Base-by-base conservation (phyloP, 2,329 filamentous ascomycete genomes). In the Esteya vermicola region DNA sequence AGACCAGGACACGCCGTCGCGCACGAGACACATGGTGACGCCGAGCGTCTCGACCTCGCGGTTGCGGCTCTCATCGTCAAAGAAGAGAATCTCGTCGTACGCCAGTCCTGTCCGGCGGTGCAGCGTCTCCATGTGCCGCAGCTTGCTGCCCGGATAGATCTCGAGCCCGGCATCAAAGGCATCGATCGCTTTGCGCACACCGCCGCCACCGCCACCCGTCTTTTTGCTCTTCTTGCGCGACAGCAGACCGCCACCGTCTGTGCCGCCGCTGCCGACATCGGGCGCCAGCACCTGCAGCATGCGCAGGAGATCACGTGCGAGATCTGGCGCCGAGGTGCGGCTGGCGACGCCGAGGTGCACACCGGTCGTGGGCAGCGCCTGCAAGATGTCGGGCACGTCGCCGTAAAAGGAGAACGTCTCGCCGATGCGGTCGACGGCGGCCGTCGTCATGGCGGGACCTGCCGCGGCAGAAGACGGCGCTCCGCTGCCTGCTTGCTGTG, bases 61-160 rank as follows among this genome's bases (percentile, higher is more conserved):
- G 54, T 96, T 96, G 45, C 89, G 64, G 39, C 70, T 68, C 70
- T 96, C 89, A 51, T 96, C 89, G 51, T 96, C 89, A 49, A 96
- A 96, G 58, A 96, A 96, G 26, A 96, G 57, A 80, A 96, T 93
- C 36, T 95, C 85, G 47, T 81, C 72, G 52, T 75, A 93, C 6
- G 65, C 62, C 3, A 95, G 58, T 2, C 76, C 77, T 13, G 81
- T 86, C 41, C 75, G 68, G 55, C 78, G 72, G 9, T 81, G 72
- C 49, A 96, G 65, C 6, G 72, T 66, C 52, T 78, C 69, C 51
- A 96, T 93, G 59, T 96, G 89, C 46, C 75, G 72, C n/a, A 81
- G 79, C 68, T 96, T 96, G 54, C 67, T 80, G 2, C 77, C 76
- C 0, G 88, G 86, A 50, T 81, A 81, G 42, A 81, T 80, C 59